Percentiles rank a stretch among this genome's conserved stretches.
Evolutionary conservation across 179 eudicot genomes (phyloP).

Genomic region (Spergularia azorica): DNA sequence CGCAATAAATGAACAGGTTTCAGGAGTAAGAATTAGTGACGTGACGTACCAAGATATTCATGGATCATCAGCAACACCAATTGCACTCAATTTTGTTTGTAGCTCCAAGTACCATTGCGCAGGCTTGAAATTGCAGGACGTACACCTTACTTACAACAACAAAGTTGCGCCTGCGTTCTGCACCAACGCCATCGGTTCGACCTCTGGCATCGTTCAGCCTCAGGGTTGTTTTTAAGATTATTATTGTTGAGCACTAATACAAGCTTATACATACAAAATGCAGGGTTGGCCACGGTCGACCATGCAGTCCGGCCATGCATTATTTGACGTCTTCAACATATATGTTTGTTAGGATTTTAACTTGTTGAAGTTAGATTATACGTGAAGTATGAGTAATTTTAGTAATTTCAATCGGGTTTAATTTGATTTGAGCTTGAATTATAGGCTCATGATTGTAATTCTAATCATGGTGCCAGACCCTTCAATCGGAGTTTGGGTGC

Average conservation of each 20-base stretch:
- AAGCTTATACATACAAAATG: neutral
- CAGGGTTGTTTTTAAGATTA: constrained; percentile 21
- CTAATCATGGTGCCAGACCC: constrained; percentile 22
- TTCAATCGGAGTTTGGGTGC: constrained; percentile 26
- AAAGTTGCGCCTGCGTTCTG: constrained; percentile 18
- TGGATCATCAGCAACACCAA: constrained; percentile 35
- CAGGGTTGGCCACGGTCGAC: neutral
- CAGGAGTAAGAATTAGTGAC: constrained; percentile 31
- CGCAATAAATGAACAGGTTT: constrained; percentile 15
- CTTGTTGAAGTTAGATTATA: no score
- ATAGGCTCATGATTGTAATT: neutral
- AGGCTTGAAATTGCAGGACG: constrained; percentile 19
- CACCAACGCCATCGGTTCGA: constrained; percentile 21
- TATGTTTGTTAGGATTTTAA: no score
- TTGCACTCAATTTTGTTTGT: constrained; percentile 30
- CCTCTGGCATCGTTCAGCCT: constrained; percentile 27
- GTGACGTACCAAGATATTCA: constrained; percentile 33
- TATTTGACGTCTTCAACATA: no score
- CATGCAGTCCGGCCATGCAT: neutral
- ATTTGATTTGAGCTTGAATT: neutral
- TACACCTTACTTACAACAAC: constrained; percentile 19
- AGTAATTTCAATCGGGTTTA: no score
- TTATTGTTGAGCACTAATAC: neutral
- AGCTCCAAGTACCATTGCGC: constrained; percentile 31
- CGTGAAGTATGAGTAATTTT: no score